Evolutionary conservation across 2,329 filamentous ascomycete species (phyloP).

Genomic region (Fusarium anthophilum): DNA sequence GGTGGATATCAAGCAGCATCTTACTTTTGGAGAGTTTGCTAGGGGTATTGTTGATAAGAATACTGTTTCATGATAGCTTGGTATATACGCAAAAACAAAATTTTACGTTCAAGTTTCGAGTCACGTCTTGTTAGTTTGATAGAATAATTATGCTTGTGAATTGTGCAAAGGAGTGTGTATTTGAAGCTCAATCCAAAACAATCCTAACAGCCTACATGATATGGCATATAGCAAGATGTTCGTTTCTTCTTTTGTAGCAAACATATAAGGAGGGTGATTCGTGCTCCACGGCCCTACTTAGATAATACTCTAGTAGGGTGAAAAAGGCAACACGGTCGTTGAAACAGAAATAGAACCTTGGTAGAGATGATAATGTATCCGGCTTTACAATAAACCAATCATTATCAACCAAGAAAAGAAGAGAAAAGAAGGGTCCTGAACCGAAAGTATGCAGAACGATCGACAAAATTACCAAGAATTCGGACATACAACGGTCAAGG

Average conservation of each 20-base stretch:
- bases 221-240: neutral
- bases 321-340: neutral
- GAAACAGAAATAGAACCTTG: neutral
- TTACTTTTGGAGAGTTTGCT: slow-evolving; percentile 81
- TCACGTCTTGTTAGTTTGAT: no score
- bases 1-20: slow-evolving; percentile 73
- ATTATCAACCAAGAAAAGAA: neutral
- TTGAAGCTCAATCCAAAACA: neutral
- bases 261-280: neutral
- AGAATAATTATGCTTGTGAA: no score
- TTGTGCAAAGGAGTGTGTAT: neutral
- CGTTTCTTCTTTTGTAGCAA: neutral
- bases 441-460: neutral
- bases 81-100: neutral
- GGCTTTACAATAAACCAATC: neutral
- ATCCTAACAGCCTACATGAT: neutral
- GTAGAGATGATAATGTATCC: neutral
- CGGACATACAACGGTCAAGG: neutral
- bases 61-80: slow-evolving; percentile 55
- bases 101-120: neutral
- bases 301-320: neutral
- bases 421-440: neutral
- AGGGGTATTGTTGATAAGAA: slow-evolving; percentile 68
- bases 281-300: neutral
- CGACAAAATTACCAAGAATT: neutral